These are phyloP conservation scores for Coleophoma crateriformis DNA, from an alignment of 2,329 filamentous ascomycete genomes.

Conservation along the genomic window DNA sequence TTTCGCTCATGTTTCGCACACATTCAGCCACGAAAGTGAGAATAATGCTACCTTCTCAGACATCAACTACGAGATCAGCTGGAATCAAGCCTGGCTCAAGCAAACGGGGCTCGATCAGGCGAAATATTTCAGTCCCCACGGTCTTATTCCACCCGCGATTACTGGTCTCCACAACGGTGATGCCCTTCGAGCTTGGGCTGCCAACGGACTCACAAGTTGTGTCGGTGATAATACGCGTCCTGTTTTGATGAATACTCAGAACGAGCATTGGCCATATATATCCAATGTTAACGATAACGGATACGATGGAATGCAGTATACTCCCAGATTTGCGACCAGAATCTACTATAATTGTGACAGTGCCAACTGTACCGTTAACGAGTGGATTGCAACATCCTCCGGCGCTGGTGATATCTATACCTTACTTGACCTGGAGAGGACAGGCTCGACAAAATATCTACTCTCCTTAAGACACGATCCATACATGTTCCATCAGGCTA, in stretches of 20 bases:
- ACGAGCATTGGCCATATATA: slow-evolving; percentile 47
- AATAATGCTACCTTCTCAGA: slow-evolving; percentile 57
- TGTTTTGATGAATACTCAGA: slow-evolving; percentile 39
- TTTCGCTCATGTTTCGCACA: slow-evolving; percentile 56
- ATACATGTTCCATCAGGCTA: slow-evolving; percentile 52
- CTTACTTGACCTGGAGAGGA: slow-evolving; percentile 43
- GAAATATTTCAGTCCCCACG: slow-evolving; percentile 42
- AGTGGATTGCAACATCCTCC: slow-evolving; percentile 55
- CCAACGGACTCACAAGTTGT: slow-evolving; percentile 52
- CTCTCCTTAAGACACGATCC: slow-evolving; percentile 38
- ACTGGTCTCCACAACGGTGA: slow-evolving; percentile 61
- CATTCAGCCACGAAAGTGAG: slow-evolving; percentile 53
- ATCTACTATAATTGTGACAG: slow-evolving; percentile 62
- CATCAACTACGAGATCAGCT: slow-evolving; percentile 49
- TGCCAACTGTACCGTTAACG: slow-evolving; percentile 47
- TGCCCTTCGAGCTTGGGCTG: slow-evolving; percentile 51
- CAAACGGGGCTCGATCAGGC: slow-evolving; percentile 43
- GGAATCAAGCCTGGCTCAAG: slow-evolving; percentile 54
- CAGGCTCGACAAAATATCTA: slow-evolving; percentile 49
- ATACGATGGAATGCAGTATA: slow-evolving; percentile 48
- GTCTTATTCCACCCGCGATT: slow-evolving; percentile 57
- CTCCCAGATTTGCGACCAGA: slow-evolving; percentile 54
- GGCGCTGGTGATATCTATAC: slow-evolving; percentile 47
- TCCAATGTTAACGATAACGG: slow-evolving; percentile 46
- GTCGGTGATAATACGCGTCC: slow-evolving; percentile 61